Conservation (phyloP, 805 yeast genomes). For the Spathaspora gorwiae region DNA sequence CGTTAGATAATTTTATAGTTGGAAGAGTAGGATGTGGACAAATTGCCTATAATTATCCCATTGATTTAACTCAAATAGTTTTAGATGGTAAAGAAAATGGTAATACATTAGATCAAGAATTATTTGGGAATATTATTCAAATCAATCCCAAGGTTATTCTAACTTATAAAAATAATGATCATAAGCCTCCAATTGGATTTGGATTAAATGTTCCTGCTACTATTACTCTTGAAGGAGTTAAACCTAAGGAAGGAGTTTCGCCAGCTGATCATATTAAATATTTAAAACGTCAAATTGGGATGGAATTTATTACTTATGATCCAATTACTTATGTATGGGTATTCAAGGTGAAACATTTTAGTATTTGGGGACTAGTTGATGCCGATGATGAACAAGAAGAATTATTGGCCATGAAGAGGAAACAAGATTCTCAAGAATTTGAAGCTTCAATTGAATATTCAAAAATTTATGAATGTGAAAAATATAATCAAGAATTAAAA, state of each 20-base stretch:
- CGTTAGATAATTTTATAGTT: constrained; percentile 58
- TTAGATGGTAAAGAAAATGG: constrained; percentile 29
- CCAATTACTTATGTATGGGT: constrained; percentile 73
- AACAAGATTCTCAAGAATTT: constrained; percentile 40
- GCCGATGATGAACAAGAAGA: constrained; percentile 18
- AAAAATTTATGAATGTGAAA: constrained; percentile 21
- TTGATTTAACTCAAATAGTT: constrained; percentile 57
- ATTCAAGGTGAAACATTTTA: constrained; percentile 84
- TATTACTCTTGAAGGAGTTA: constrained; percentile 58
- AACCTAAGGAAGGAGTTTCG: constrained; percentile 45
- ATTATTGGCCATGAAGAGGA: constrained; percentile 28
- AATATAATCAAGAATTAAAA: constrained; percentile 28
- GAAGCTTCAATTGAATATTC: constrained; percentile 30
- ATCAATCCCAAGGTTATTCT: constrained; percentile 51
- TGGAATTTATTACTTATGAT: constrained; percentile 76
- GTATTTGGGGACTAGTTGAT: constrained; percentile 81
- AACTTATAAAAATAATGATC: constrained; percentile 54
- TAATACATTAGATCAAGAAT: constrained; percentile 39
- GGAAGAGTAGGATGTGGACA: constrained; percentile 70
- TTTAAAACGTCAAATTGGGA: constrained; percentile 55
- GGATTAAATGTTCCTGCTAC: constrained; percentile 79
- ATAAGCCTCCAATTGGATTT: constrained; percentile 57
- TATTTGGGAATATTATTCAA: constrained; percentile 26
- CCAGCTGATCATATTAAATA: constrained; percentile 45
- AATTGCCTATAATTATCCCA: constrained; percentile 60